Conservation (phyloP, 805 yeast genomes). For the Kodamaea restingae region DNA sequence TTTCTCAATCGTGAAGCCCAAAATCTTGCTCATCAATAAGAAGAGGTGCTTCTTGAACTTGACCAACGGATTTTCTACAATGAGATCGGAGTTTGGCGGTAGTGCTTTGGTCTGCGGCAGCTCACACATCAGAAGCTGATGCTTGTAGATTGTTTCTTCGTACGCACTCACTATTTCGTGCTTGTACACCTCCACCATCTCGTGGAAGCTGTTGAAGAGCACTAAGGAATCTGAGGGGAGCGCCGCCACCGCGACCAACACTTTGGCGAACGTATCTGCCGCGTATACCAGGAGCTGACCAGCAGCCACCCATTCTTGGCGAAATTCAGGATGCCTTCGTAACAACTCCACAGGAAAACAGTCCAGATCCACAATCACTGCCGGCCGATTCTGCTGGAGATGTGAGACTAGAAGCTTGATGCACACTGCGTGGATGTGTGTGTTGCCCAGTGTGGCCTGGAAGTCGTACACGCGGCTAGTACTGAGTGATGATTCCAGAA, state of each 20-base stretch:
- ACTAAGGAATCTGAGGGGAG: constrained; percentile 14
- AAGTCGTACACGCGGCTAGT: constrained; percentile 30
- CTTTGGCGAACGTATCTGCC: constrained; percentile 26
- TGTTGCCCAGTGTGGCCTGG: constrained; percentile 34
- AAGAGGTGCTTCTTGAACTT: constrained; percentile 31
- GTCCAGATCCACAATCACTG: constrained; percentile 28
- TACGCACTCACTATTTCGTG: constrained; percentile 30
- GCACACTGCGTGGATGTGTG: constrained; percentile 18
- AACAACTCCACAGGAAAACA: constrained; percentile 28
- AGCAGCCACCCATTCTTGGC: constrained; percentile 17
- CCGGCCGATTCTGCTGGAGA: constrained; percentile 17
- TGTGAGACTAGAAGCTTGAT: constrained; percentile 28
- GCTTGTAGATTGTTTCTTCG: constrained; percentile 30
- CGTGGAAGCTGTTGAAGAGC: constrained; percentile 32
- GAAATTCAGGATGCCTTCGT: constrained; percentile 17
- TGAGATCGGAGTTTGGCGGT: constrained; percentile 26
- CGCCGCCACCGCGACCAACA: constrained; percentile 17
- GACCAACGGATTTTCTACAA: constrained; percentile 26
- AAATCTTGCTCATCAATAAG: constrained; percentile 22
- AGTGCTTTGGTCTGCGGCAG: constrained; percentile 12
- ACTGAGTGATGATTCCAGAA: constrained; percentile 7
- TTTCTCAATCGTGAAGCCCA: constrained; percentile 19
- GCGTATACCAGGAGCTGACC: constrained; percentile 13
- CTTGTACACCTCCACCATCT: constrained; percentile 31
- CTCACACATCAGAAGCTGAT: constrained; percentile 20